Conservation (phyloP, 441 rosid species). For the Raphanus hybrid region DNA sequence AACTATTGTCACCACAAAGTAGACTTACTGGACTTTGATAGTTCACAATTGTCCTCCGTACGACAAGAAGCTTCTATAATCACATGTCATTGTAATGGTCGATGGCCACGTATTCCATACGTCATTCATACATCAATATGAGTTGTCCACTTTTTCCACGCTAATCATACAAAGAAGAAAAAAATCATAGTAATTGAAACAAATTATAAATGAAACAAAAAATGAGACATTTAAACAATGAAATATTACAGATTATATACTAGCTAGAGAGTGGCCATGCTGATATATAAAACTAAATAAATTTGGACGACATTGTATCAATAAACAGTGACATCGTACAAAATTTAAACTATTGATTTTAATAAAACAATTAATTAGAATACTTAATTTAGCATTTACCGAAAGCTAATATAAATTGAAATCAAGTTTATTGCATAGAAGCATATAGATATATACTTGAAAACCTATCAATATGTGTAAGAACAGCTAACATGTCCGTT, state of each 20-base stretch:
- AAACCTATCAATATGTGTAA: background rate
- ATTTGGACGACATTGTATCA: background rate
- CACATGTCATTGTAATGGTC: slow-evolving; percentile 18
- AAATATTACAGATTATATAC: background rate
- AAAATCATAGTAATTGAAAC: background rate
- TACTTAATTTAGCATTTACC: background rate
- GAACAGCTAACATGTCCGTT: background rate
- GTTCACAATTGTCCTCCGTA: slow-evolving; percentile 31
- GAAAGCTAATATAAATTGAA: background rate
- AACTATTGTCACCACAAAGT: slow-evolving; percentile 17
- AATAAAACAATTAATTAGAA: background rate
- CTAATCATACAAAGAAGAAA: background rate
- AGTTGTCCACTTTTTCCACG: background rate
- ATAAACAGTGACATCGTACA: background rate
- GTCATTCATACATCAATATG: slow-evolving; percentile 37
- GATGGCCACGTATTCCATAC: slow-evolving; percentile 27
- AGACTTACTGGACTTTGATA: slow-evolving; percentile 31
- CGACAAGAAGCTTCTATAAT: slow-evolving; percentile 39
- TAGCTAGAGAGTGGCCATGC: background rate
- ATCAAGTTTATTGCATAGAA: background rate
- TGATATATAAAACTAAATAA: background rate
- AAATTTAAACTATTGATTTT: background rate
- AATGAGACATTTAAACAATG: background rate
- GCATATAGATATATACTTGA: background rate
- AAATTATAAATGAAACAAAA: background rate